Evolutionary conservation across 2,329 filamentous ascomycete genomes (phyloP).

Genomic region (Ascochyta viciae-villosae): DNA sequence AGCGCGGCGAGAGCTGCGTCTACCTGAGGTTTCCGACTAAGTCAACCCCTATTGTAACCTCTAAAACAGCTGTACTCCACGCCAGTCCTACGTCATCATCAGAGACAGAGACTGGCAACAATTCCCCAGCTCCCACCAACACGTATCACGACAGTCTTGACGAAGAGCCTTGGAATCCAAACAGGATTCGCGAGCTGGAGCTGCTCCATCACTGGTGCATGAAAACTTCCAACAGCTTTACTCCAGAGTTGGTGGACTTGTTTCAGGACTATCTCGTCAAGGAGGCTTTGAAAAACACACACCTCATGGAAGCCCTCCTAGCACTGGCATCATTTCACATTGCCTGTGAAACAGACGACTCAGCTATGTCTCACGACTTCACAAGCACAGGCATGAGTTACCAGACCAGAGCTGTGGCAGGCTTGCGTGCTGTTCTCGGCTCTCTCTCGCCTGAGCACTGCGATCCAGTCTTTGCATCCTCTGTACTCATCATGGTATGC

Average conservation of each 20-base stretch:
- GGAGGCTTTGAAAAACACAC: conserved; percentile 19
- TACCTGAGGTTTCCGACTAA: conserved; percentile 13
- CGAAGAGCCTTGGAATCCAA: neutral
- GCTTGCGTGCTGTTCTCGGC: conserved; percentile 8
- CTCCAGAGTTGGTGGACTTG: conserved; percentile 6
- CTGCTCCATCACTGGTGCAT: conserved; percentile 24
- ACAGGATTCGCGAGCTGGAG: conserved; percentile 17
- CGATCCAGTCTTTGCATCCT: conserved; percentile 18
- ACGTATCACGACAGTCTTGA: neutral
- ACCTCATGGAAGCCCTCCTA: conserved; percentile 25
- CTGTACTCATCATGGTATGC: conserved; percentile 21
- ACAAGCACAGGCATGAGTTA: conserved; percentile 16
- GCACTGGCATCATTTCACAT: conserved; percentile 22
- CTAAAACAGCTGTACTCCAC: neutral
- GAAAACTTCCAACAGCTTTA: conserved; percentile 18
- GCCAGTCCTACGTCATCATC: neutral
- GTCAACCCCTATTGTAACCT: neutral
- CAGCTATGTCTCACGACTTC: conserved; percentile 4
- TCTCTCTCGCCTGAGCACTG: conserved; percentile 14
- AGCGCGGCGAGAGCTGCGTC: conserved; percentile 14
- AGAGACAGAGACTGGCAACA: neutral
- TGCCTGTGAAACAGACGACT: conserved; percentile 11
- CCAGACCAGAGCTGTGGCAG: conserved; percentile 14
- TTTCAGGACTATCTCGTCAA: conserved; percentile 19
- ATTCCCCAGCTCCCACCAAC: neutral